These are phyloP conservation scores for Cyclanthera cordifolia DNA, from an alignment of 306 rosid species.

Conservation along the genomic window DNA sequence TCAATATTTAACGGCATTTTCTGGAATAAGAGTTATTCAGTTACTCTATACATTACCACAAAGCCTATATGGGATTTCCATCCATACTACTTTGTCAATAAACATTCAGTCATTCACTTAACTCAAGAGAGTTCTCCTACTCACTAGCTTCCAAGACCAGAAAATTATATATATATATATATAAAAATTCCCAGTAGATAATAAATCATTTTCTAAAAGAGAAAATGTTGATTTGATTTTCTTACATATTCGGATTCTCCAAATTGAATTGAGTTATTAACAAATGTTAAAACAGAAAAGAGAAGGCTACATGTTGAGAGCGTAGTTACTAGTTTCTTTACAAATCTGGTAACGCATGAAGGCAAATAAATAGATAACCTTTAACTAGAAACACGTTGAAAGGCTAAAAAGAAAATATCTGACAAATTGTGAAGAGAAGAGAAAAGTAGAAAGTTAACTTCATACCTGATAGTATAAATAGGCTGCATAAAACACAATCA, in stretches of 20 bases:
- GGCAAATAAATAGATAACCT: neutral
- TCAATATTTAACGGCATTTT: neutral
- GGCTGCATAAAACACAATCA: conserved; percentile 64
- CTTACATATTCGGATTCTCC: neutral
- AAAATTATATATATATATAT: neutral
- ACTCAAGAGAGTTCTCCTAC: neutral
- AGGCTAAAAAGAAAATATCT: neutral
- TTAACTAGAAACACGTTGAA: neutral
- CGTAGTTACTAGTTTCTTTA: neutral
- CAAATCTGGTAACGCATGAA: neutral
- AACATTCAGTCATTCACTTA: neutral
- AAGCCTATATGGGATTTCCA: neutral
- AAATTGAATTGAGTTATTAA: neutral
- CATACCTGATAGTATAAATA: conserved; percentile 73
- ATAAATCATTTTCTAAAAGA: neutral
- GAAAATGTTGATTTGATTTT: neutral
- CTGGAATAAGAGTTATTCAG: neutral
- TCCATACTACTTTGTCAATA: neutral
- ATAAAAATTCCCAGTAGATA: neutral
- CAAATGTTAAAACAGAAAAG: neutral
- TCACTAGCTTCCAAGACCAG: neutral
- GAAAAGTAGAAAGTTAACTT: neutral
- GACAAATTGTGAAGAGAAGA: neutral
- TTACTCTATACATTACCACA: neutral
- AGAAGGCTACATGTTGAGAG: neutral